Conservation (phyloP, 225 moss, liverwort and hornwort species). For the Physcomitrium patens region DNA sequence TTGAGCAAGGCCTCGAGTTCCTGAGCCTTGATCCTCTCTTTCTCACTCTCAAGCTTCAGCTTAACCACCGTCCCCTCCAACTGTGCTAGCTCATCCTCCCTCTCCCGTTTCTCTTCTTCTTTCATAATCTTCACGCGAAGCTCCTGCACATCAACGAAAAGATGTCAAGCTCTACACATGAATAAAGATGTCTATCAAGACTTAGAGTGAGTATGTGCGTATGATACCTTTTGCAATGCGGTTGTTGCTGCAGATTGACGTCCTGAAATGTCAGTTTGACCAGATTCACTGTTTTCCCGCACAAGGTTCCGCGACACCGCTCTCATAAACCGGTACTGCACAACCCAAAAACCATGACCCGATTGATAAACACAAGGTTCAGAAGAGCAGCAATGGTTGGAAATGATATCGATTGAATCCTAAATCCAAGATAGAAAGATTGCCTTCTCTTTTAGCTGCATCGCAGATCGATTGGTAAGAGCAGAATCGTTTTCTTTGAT, state of each 20-base stretch:
- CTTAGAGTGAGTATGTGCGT: not conserved
- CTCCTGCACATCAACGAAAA: constrained; percentile 37
- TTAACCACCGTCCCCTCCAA: constrained; percentile 48
- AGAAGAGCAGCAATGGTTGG: not conserved
- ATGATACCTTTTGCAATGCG: no score
- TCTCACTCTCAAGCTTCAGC: constrained; percentile 51
- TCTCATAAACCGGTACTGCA: constrained; percentile 61
- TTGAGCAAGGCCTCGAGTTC: constrained; percentile 48
- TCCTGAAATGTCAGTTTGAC: constrained; percentile 31
- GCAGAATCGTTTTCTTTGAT: constrained; percentile 47
- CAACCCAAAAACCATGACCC: not conserved
- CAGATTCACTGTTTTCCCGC: constrained; percentile 39
- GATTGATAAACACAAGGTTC: not conserved
- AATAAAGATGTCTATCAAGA: not conserved
- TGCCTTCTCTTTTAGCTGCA: constrained; percentile 66
- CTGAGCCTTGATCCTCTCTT: constrained; percentile 35
- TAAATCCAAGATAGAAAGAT: not conserved
- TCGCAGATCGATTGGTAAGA: constrained; percentile 42
- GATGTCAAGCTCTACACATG: not conserved
- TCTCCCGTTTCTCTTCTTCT: constrained; percentile 53
- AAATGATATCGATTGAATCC: no score
- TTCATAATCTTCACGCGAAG: constrained; percentile 59
- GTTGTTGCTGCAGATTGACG: constrained; percentile 55
- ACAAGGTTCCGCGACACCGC: constrained; percentile 34
- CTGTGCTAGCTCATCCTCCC: constrained; percentile 49